These are phyloP conservation scores for Capsicum pubescens DNA, from an alignment of 257 asterid species.

Conservation along the genomic window DNA sequence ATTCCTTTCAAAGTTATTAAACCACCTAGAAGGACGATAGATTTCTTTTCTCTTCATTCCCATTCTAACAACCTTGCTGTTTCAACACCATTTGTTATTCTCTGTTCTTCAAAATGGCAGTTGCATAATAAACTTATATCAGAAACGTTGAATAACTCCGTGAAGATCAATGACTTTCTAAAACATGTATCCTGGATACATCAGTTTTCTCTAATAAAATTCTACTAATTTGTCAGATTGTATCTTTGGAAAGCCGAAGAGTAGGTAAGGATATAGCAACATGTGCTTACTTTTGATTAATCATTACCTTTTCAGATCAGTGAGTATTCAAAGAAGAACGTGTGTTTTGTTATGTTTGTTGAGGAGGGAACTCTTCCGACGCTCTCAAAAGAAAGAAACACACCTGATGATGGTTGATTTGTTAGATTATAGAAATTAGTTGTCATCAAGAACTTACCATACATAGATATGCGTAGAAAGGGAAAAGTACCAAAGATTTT, in stretches of 20 bases:
- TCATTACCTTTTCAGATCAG: conserved; percentile 62
- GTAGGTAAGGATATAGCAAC: conserved; percentile 19
- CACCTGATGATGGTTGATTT: conserved; percentile 70
- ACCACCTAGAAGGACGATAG: background rate
- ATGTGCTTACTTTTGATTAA: conserved; percentile 27
- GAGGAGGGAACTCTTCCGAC: conserved; percentile 75
- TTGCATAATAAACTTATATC: background rate
- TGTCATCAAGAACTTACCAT: conserved; percentile 75
- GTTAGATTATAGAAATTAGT: conserved; percentile 87
- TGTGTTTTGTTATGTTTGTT: conserved; percentile 89
- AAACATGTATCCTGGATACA: background rate
- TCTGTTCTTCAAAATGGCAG: background rate
- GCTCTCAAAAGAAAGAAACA: conserved; percentile 70
- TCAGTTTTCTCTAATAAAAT: conserved; percentile 13
- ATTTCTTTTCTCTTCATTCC: background rate
- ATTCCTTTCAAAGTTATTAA: background rate
- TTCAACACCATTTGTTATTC: conserved; percentile 3
- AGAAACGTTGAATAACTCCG: background rate
- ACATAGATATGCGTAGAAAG: conserved; percentile 76
- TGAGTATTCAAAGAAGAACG: conserved; percentile 81
- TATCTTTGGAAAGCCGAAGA: conserved; percentile 23
- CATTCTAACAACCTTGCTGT: background rate
- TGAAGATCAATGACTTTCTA: background rate
- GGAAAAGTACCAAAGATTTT: conserved; percentile 96
- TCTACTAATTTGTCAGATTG: background rate